A percentile compares a stretch with the other conserved stretches of the same genome.
These are phyloP conservation scores for Coccinonectria pachysandricola DNA, from an alignment of 2,329 filamentous ascomycete species.

Conservation along the genomic window DNA sequence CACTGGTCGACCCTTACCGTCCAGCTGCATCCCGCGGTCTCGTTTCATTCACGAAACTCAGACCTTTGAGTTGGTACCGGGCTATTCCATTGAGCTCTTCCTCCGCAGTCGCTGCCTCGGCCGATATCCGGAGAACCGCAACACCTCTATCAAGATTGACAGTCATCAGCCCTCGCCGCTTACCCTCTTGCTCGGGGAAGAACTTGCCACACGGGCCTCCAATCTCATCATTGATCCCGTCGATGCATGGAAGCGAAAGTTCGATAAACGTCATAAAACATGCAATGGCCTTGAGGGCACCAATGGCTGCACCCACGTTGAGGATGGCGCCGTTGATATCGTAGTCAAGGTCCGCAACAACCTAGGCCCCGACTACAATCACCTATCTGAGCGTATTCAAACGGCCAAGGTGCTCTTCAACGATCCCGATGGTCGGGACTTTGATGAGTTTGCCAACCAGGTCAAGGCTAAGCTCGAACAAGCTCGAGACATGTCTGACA, in stretches of 20 bases:
- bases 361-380: conserved; percentile 36
- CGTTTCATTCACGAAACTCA: conserved; percentile 30
- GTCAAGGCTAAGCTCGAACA: conserved; percentile 27
- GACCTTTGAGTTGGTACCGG: conserved; percentile 27
- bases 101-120: conserved; percentile 32
- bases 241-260: conserved; percentile 28
- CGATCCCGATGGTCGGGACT: conserved; percentile 31
- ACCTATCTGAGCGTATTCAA: conserved; percentile 32
- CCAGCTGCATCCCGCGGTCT: conserved; percentile 34
- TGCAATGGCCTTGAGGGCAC: conserved; percentile 28
- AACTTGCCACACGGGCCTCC: conserved; percentile 35
- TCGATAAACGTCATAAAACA: conserved; percentile 28
- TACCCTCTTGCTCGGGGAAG: conserved; percentile 35
- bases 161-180: conserved; percentile 39
- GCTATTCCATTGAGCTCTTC: conserved; percentile 37
- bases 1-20: conserved; percentile 32
- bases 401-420: conserved; percentile 37
- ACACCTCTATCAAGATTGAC: conserved; percentile 28
- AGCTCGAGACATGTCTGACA: conserved; percentile 32
- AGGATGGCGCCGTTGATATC: conserved; percentile 35
- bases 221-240: conserved; percentile 32
- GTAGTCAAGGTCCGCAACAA: conserved; percentile 38
- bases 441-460: conserved; percentile 31
- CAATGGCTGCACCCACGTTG: conserved; percentile 28
- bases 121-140: conserved; percentile 27